Percentiles rank a stretch among this genome's conserved stretches.
phyloP scores from a whole-genome alignment of 176 grass and related monocot genomes.

The Triticum monococcum region DNA sequence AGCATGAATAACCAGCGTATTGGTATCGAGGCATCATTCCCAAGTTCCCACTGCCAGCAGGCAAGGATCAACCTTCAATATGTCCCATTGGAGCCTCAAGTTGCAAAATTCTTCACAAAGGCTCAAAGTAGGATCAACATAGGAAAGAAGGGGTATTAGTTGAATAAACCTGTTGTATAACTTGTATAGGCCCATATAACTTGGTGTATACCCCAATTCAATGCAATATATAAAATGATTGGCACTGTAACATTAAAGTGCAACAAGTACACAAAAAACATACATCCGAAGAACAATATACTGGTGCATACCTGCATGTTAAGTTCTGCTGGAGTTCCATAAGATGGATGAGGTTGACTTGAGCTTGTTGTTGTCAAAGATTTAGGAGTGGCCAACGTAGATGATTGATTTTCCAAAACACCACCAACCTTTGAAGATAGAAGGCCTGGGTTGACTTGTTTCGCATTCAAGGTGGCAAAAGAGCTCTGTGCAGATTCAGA shows the following conservation, averaged over 20 bases:
- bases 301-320: conserved; percentile 59
- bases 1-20: background rate
- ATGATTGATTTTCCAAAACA: conserved; percentile 42
- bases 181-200: conserved; percentile 7
- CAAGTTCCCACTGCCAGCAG: conserved; percentile 4
- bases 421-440: conserved; percentile 47
- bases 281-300: conserved; percentile 12
- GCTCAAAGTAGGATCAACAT: background rate
- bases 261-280: background rate
- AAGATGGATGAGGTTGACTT: conserved; percentile 47
- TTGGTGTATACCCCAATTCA: background rate
- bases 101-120: background rate
- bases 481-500: conserved; percentile 39
- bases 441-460: conserved; percentile 51
- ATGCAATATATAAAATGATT: background rate
- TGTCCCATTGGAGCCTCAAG: background rate
- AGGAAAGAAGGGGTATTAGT: background rate
- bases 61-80: background rate
- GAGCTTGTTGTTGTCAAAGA: conserved; percentile 29
- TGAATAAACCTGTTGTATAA: background rate
- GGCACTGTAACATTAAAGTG: background rate
- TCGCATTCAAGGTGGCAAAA: conserved; percentile 47
- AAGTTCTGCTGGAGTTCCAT: conserved; percentile 45
- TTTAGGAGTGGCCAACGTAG: conserved; percentile 29
- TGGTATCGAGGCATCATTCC: background rate